Evolutionary conservation across 2,329 filamentous ascomycete genomes (phyloP), one percentile per base, ranked within the genome.

Genomic region (Ilyonectria destructans): DNA sequence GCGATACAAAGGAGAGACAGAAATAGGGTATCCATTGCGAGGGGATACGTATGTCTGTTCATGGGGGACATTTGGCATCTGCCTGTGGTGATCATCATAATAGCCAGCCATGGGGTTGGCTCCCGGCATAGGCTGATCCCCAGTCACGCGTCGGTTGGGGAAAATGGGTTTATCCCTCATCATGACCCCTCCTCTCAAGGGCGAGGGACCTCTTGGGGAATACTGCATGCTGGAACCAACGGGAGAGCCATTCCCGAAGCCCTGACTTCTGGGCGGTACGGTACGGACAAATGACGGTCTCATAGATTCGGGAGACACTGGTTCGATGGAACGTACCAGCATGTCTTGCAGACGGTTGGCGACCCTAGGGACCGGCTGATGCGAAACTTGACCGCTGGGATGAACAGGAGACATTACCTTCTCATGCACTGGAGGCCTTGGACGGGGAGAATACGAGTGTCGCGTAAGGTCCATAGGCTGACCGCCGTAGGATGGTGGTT

Each of bases 311-410:
- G 83, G 83, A 37, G 84, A 85, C 7, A 58, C 71, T 21, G 82
- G 81, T 69, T 87, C 86, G 70, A 86, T 83, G 7, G 85, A 87
- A 9, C 75, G 83, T 15, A 87, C 80, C 67, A 85, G 75, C 71
- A 83, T 79, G 45, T 87, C 85, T 70, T 83, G 81, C 13, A 80
- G 40, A 66, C 71, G 58, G 58, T 65, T 69, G 60, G 61, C 49
- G 43, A 48, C 62, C 65, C 67, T 56, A 15, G 71, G 51, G n/a
- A 61, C 60, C 19, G 69, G 69, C 21, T 73, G 75, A 55, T 72
- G 73, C 19, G 76, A 73, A 49, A 72, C 69, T 21, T 71, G 66
- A 51, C 70, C 62, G 57, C 62, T 58, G 51, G 68, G 56, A 35
- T 69, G 61, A 6, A 58, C 67, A 56, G 69, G 59, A 62, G 70